Base-by-base conservation (phyloP, 139 green algal species). In the Yamagishiella unicocca region DNA sequence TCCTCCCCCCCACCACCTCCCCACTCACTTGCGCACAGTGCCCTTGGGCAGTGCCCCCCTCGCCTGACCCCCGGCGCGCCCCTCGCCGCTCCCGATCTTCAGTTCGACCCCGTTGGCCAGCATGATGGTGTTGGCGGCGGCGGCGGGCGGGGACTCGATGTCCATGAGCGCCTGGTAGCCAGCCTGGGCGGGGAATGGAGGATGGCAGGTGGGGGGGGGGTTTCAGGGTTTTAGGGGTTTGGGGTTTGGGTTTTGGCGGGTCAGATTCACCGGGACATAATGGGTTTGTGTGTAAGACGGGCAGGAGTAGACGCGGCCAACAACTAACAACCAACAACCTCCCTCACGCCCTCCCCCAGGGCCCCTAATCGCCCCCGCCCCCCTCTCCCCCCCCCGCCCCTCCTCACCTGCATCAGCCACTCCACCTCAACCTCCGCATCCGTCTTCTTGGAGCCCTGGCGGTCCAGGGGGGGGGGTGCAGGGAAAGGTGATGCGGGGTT, bases 21-120 rank as follows among this genome's bases (percentile, higher is more conserved):
- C 74, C 7, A 58, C 89, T 79, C 73, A 92, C 89, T 82, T 91
- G 53, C 90, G 71, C 70, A 87, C 89, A 31, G 90, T 91, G 64
- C 90, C 90, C 38, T 90, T 84, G 38, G 90, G 90, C 78, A 93
- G 70, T 50, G 89, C 87, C 2, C 66, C 58, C 19, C 82, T 61
- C 5, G 67, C 66, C 55, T 19, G 42, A 3, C 79, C 79, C 6
- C 72, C 71, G 6, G 45, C 29, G 33, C 31, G 3, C 31, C 72
- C 84, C 70, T 88, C 64, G 17, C 84, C 85, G 1, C 33, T 84
- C 21, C 54, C 79, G 21, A 93, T 88, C 27, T 53, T 35, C 68
- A 91, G 85, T 76, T 82, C 76, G 54, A 89, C 83, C 25, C 89
- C 84, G 19, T 21, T 22, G 7, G 77, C 89, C 17, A 92, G 79